Evolutionary conservation across 2,329 filamentous ascomycete genomes (phyloP), one percentile per base, ranked within the genome.

Genomic region (Botrytis medusae): DNA sequence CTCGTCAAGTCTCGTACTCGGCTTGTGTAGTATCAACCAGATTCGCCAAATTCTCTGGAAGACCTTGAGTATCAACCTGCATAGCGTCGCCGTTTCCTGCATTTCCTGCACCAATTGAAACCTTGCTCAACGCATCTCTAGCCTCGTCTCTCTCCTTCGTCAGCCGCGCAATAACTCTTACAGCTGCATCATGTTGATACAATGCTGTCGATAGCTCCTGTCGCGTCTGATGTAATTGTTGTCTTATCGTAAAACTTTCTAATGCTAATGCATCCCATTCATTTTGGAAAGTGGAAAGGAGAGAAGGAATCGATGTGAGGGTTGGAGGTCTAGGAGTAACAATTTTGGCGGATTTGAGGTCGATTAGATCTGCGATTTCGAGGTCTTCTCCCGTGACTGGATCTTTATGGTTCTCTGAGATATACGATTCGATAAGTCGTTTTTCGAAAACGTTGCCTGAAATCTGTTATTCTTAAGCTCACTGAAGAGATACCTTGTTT

Each of bases 101-200:
- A 72, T 83, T 82, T 63, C 84, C 84, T 42, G 86, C 86, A 40
- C 90, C 90, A 62, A 98, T 90, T 2, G 93, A 93, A 22, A 98
- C 88, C 81, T 93, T 94, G 51, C 94, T 94, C 69, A 99, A 85
- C 22, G 96, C 93, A 83, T 96, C 92, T 77, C 95, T 88, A 63
- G 96, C 95, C 82, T 98, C 95, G 79, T 99, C 95, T 76, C 96
- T 87, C 86, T 99, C 96, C 81, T 89, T 92, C n/a, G 93, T 92
- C 81, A 99, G 82, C 65, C 95, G 90, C 77, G 94, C 94, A 83
- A 99, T 97, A 67, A 99, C 96, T 76, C 96, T 89, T 68, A 97
- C 91, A n/a, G 96, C 96, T 2, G 96, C 95, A 86, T 99, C 96
- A 79, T 98, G 93, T 84, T 98, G 95, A 84, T 99, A 99, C 37